Evolutionary conservation across 2,329 filamentous ascomycete species (phyloP), one percentile per base, ranked within the genome.

Genomic region (Pseudogymnoascus sp.): DNA sequence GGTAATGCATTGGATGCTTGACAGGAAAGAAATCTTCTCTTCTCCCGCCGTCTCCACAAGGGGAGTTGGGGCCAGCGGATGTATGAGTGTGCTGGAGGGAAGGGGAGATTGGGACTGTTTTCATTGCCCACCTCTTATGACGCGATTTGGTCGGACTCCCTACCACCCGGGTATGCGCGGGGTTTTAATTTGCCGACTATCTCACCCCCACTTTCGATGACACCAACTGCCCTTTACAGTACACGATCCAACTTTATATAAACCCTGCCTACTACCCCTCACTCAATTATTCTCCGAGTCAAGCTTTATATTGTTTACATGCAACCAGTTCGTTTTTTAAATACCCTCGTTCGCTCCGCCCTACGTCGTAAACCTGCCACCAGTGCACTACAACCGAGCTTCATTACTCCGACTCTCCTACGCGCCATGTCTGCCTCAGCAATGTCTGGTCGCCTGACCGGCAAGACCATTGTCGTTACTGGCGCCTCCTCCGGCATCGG

Each of bases 401-500:
- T 58, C 7, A 58, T 58, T 14, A 36, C 15, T 58, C 53, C 30
- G 36, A 58, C 53, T 22, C 30, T 59, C 22, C 5, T 63, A 25
- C 68, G 80, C 69, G 82, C 74, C 62, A 88, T 87, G 84, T 64
- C 80, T 57, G 75, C 81, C 22, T 83, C 90, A 38, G 85, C 88
- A 71, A 85, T 89, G 76, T 82, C 82, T 65, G 88, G 91, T 74
- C 91, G 93, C 77, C 89, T 99, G 63, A 82, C 88, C 70, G 91
- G 91, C 82, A 97, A 97, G 79, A 97, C 91, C 4, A 80, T 97
- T 62, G 76, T 97, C 62, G 83, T 99, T 65, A 97, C 94, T 4
- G 94, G 94, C 61, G 94, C 94, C 33, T 94, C 89, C 3, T 95
- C 91, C 18, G 94, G 94, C 64, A 97, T 99, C 74, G 94, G 94